A percentile compares a stretch with the other conserved stretches of the same genome.
phyloP scores from a whole-genome alignment of 306 rosid species.

The Ammopiptanthus mongolicus region DNA sequence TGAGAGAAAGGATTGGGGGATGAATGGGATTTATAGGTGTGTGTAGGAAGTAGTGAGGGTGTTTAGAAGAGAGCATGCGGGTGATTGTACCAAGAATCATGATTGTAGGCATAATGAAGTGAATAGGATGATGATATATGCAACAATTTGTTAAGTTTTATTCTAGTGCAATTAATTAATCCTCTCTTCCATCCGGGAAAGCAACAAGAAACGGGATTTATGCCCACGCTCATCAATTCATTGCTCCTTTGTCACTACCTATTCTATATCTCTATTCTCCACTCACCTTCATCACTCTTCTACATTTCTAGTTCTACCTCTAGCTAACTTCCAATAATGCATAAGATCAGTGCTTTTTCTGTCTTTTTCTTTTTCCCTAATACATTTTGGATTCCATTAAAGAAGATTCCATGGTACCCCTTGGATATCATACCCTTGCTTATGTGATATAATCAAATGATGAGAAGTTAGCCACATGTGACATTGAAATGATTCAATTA shows the following conservation, averaged over 20 bases:
- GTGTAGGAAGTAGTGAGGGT: conserved; percentile 27
- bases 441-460: too few relatives aligned
- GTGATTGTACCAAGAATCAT: conserved; percentile 95
- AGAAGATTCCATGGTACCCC: too few relatives aligned
- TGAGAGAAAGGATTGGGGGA: conserved; percentile 55
- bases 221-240: conserved; percentile 44
- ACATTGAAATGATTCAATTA: too few relatives aligned
- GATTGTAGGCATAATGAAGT: conserved; percentile 91
- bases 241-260: conserved; percentile 30
- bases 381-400: conserved; percentile 19
- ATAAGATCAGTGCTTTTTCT: conserved; percentile 1
- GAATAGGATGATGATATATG: conserved; percentile 58
- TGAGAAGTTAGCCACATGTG: too few relatives aligned
- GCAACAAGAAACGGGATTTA: conserved; percentile 42
- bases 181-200: conserved; percentile 34
- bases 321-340: conserved; percentile 19
- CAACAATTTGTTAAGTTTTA: conserved; percentile 36
- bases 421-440: too few relatives aligned
- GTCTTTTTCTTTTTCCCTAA: conserved; percentile 17
- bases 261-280: conserved; percentile 22
- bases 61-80: conserved; percentile 77
- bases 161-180: conserved; percentile 17
- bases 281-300: conserved; percentile 31
- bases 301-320: conserved; percentile 17
- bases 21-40: conserved; percentile 69